Conservation (phyloP, 202 grass and related monocot genomes). For the Zoysia matrella region DNA sequence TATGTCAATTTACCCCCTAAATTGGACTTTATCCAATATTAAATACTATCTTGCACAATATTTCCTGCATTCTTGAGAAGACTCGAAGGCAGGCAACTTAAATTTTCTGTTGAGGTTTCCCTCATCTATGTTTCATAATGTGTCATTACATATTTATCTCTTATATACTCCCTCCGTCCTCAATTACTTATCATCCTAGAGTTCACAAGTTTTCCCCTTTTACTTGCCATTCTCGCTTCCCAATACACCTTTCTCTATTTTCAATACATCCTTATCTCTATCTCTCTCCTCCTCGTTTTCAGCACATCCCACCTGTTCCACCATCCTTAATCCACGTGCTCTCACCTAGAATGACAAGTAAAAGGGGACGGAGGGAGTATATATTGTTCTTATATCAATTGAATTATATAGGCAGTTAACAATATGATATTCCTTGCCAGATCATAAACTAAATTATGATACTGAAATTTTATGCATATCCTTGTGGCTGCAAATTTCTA, state of each 20-base stretch:
- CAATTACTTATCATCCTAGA: no score
- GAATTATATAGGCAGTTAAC: not conserved
- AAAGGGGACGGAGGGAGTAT: no score
- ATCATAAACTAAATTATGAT: not conserved
- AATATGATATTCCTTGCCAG: not conserved
- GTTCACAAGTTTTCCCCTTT: not conserved
- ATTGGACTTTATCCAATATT: not conserved
- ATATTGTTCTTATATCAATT: slow-evolving; percentile 4
- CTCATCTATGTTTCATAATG: not conserved
- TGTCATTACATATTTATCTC: not conserved
- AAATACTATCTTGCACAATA: not conserved
- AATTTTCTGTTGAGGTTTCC: not conserved
- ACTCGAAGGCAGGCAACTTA: slow-evolving; percentile 6
- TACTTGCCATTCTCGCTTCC: no score
- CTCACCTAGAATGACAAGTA: no score
- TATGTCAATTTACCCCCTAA: no score
- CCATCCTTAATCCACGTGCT: no score
- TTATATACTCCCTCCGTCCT: not conserved
- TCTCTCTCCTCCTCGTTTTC: no score
- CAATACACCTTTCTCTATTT: no score
- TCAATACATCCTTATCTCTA: no score
- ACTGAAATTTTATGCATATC: slow-evolving; percentile 10
- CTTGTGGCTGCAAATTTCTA: slow-evolving; percentile 13
- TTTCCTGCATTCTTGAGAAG: not conserved
- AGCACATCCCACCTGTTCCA: no score